A percentile compares a stretch with the other conserved stretches of the same genome.
phyloP scores from a whole-genome alignment of 257 asterid species.

The Plantago elongata region DNA sequence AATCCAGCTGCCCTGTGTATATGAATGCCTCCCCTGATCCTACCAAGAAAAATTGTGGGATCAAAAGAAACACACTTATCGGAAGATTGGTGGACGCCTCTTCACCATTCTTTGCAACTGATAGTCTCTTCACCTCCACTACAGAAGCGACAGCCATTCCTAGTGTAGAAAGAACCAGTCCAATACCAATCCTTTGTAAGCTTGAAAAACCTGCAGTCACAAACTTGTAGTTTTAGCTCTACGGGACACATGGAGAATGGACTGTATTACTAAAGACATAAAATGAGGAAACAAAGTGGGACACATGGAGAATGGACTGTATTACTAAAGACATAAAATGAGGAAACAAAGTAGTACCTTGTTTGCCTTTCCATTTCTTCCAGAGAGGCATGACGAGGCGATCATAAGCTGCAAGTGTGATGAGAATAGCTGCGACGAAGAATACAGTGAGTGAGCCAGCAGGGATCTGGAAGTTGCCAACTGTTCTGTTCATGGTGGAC shows the following conservation, averaged over 20 bases:
- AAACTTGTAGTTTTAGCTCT: not conserved
- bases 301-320: too few relatives aligned
- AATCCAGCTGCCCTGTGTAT: constrained; percentile 89
- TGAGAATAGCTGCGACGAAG: constrained; percentile 71
- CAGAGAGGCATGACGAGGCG: constrained; percentile 74
- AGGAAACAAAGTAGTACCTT: constrained; percentile 34
- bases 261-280: not conserved
- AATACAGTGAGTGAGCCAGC: constrained; percentile 91
- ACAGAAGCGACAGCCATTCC: constrained; percentile 77
- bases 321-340: not conserved
- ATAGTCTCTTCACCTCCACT: constrained; percentile 59
- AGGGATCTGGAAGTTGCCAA: constrained; percentile 67
- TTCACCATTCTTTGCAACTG: constrained; percentile 40
- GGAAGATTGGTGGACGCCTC: constrained; percentile 39
- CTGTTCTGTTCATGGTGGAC: constrained; percentile 62
- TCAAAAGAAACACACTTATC: constrained; percentile 58
- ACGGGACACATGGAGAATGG: too few relatives aligned
- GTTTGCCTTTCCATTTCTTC: constrained; percentile 75
- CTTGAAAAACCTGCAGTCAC: constrained; percentile 46
- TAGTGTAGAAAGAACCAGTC: constrained; percentile 57
- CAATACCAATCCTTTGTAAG: constrained; percentile 65
- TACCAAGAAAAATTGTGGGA: constrained; percentile 80
- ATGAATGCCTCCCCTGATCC: constrained; percentile 91
- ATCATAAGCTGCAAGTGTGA: constrained; percentile 63
- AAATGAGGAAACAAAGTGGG: too few relatives aligned